Evolutionary conservation across 495 filamentous ascomycete genomes (phyloP).

Genomic region (Chlorociboria aeruginascens): DNA sequence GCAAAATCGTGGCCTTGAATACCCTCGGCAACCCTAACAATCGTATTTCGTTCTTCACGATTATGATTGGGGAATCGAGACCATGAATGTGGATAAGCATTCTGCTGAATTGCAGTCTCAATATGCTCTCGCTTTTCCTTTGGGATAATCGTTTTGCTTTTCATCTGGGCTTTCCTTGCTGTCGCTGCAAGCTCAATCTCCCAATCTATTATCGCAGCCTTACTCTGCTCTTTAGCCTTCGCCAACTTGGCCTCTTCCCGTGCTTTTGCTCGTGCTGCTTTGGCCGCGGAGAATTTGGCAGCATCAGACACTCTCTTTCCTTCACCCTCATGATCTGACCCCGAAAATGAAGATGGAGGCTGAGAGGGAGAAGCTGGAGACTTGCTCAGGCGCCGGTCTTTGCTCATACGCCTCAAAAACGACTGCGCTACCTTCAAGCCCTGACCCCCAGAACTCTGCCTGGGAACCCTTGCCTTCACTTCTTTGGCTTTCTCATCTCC

Average conservation of each 20-base stretch:
- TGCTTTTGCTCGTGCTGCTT: background rate
- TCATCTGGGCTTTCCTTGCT: constrained; percentile 10
- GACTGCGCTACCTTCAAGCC: too few relatives aligned
- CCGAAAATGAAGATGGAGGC: too few relatives aligned
- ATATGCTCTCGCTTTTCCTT: background rate
- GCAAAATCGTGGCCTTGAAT: constrained; percentile 14
- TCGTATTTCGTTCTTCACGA: constrained; percentile 6
- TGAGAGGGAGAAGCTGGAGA: too few relatives aligned
- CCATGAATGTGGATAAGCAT: constrained; percentile 13
- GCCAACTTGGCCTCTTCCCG: constrained; percentile 8
- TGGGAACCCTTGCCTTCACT: too few relatives aligned
- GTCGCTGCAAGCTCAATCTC: constrained; percentile 10
- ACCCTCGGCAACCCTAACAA: constrained; percentile 1
- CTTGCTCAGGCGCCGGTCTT: too few relatives aligned
- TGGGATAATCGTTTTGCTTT: constrained; percentile 11
- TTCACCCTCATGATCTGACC: too few relatives aligned
- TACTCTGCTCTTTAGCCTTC: constrained; percentile 4
- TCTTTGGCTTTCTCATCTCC: too few relatives aligned
- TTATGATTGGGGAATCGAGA: constrained; percentile 14
- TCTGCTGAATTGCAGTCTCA: constrained; percentile 1
- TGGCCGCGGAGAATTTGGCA: too few relatives aligned
- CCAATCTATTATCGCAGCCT: constrained; percentile 12
- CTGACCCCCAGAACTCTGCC: too few relatives aligned
- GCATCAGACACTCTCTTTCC: too few relatives aligned
- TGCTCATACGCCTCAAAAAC: too few relatives aligned